Evolutionary conservation across 768 basidiomycete genomes (phyloP).

Genomic region (Trametes gibbosa): DNA sequence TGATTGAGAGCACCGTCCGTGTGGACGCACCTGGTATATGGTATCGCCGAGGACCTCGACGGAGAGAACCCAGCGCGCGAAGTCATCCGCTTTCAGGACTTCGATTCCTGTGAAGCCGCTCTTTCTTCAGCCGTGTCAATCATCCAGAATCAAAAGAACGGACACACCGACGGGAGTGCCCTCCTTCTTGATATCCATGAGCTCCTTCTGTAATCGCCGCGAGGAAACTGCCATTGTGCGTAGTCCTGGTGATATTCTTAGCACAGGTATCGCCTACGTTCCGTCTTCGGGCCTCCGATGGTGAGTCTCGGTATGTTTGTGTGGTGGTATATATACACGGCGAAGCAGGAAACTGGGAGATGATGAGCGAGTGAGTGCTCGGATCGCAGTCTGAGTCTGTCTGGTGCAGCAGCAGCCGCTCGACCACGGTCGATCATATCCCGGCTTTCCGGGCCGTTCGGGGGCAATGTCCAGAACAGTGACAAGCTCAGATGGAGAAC

Average conservation of each 20-base stretch:
- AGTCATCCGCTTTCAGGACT: slow-evolving; percentile 73
- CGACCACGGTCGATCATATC: not conserved
- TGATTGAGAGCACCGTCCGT: not conserved
- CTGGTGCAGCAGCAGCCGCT: not conserved
- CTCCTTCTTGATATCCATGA: slow-evolving; percentile 61
- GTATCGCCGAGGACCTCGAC: slow-evolving; percentile 86
- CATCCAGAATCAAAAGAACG: not conserved
- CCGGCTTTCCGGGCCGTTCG: not conserved
- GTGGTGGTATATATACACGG: not conserved
- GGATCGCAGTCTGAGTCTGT: not conserved
- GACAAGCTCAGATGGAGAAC: too few species aligned
- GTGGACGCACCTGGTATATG: slow-evolving; percentile 57
- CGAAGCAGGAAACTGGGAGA: not conserved
- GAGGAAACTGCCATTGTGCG: slow-evolving; percentile 20
- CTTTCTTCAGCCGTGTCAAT: too few species aligned
- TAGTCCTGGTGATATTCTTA: too few species aligned
- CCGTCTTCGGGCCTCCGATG: too few species aligned
- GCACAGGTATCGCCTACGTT: not conserved
- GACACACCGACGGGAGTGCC: slow-evolving; percentile 63
- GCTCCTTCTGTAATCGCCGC: slow-evolving; percentile 67
- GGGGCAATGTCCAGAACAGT: not conserved
- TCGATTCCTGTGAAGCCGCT: slow-evolving; percentile 53
- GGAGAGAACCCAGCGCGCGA: slow-evolving; percentile 72
- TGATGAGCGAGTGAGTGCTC: not conserved
- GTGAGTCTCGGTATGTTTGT: too few species aligned